These are phyloP conservation scores for Trifolium dubium DNA, from an alignment of 306 rosid species.

Conservation along the genomic window DNA sequence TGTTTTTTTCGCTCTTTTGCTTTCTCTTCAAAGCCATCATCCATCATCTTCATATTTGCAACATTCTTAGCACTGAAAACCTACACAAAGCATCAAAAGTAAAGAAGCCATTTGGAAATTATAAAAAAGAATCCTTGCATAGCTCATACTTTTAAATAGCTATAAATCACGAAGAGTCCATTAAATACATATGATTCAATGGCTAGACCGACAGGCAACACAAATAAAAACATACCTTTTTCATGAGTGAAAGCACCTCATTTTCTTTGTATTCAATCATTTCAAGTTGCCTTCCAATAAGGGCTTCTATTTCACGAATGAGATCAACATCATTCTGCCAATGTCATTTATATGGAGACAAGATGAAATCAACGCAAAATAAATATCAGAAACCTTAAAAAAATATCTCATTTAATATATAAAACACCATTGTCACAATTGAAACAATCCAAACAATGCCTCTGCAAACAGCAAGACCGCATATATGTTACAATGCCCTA, in stretches of 20 bases:
- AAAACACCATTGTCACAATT: background rate
- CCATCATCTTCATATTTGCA: constrained; percentile 80
- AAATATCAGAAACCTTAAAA: constrained; percentile 27
- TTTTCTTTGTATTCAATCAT: constrained; percentile 71
- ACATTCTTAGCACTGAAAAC: constrained; percentile 79
- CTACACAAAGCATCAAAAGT: constrained; percentile 47
- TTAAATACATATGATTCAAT: constrained; percentile 3
- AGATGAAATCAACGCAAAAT: constrained; percentile 33
- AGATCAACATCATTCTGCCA: constrained; percentile 78
- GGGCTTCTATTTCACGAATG: constrained; percentile 70
- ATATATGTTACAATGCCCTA: background rate
- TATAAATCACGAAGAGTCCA: background rate
- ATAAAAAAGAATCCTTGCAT: background rate
- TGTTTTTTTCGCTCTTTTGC: constrained; percentile 74
- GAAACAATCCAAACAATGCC: background rate
- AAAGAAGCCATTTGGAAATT: constrained; percentile 13
- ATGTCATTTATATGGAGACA: constrained; percentile 21
- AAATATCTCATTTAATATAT: background rate
- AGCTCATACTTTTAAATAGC: constrained; percentile 10
- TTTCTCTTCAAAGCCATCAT: constrained; percentile 81
- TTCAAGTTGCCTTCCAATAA: constrained; percentile 66
- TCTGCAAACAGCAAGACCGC: too few species aligned
- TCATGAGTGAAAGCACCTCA: constrained; percentile 67
- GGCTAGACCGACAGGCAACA: background rate
- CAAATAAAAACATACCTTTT: constrained; percentile 52